Conservation (phyloP, 768 basidiomycete genomes). For the Tricholoma saponaceum region DNA sequence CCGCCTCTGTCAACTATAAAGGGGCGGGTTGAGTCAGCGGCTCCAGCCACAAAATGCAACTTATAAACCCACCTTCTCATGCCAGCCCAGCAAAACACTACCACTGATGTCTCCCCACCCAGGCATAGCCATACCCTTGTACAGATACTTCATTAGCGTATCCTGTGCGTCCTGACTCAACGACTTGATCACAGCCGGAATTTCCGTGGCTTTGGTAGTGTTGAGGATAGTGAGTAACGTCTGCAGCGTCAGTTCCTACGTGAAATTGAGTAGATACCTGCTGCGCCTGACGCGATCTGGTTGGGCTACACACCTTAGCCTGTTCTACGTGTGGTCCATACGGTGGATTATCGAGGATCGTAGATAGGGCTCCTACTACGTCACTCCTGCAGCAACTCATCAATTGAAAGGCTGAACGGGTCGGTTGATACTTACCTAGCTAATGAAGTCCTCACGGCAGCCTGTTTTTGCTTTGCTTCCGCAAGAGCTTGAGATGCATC, state of each 20-base stretch:
- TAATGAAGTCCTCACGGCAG: slow-evolving; percentile 65
- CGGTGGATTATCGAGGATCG: slow-evolving; percentile 76
- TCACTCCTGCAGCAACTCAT: slow-evolving; percentile 54
- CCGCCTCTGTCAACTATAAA: slow-evolving; percentile 82
- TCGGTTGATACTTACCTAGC: slow-evolving; percentile 53
- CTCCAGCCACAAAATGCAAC: neutral
- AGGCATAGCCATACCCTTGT: slow-evolving; percentile 88
- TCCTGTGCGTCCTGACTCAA: slow-evolving; percentile 78
- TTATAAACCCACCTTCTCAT: slow-evolving; percentile 80
- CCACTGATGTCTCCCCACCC: slow-evolving; percentile 59
- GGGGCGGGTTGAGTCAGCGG: neutral
- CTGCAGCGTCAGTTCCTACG: slow-evolving; percentile 72
- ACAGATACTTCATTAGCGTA: slow-evolving; percentile 95
- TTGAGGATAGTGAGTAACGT: slow-evolving; percentile 87
- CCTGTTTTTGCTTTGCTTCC: slow-evolving; percentile 65
- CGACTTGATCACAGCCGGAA: slow-evolving; percentile 66
- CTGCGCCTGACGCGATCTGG: neutral
- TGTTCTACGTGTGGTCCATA: slow-evolving; percentile 86
- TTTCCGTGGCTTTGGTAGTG: slow-evolving; percentile 88
- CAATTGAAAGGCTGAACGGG: neutral
- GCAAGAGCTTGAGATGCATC: slow-evolving; percentile 67
- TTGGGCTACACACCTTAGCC: slow-evolving; percentile 66
- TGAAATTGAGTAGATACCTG: neutral
- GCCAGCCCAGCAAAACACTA: slow-evolving; percentile 79
- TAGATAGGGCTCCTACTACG: slow-evolving; percentile 63